Base-by-base conservation (phyloP, 1,284 basidiomycete species). In the Pulveroboletus sp. region DNA sequence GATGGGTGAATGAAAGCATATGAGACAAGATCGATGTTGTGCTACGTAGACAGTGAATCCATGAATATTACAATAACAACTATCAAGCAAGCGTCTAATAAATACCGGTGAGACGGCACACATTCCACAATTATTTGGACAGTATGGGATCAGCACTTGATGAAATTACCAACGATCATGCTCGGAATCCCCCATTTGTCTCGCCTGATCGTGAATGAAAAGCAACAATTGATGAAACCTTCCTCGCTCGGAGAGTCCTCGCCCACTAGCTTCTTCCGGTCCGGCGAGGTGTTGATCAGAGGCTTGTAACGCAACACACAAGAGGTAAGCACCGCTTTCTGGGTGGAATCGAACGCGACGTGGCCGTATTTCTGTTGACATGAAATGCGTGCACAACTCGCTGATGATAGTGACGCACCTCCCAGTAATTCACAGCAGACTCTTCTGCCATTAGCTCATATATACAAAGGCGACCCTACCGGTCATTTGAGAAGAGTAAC, bases 391-490 rank as follows among this genome's bases (percentile, higher is more conserved):
- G 31, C 15, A 10, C 20, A 12, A 24, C 10, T 2, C 14, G 9
- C 6, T 2, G 12, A n/a, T 0, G 24, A 45, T 8, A 20, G 4
- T 7, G 25, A 60, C 49, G 69, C 79, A 92, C 93, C 90, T 96
- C 94, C 92, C 93, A 98, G 70, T 97, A 99, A 72, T 98, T 96
- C 25, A 98, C 95, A 3, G 95, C 94, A 7, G 89, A 92, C 71
- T 98, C 96, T 72, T 96, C 92, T 4, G 92, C 91, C 93, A 96
- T 96, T 52, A 98, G 82, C 73, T 99, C 96, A 75, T 98, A 98
- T 54, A 99, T 98, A 66, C 95, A 97, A 44, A 98, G 74, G 49
- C 93, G 87, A 2, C 96, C 96, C 79, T 92, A 56, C 5, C 58
- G 25, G 52, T 49, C 38, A 33, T 22, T 22, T 48, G 4, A 47